These are phyloP conservation scores for Paramarasmius palmivorus DNA, from an alignment of 1,284 basidiomycete genomes.

Conservation along the genomic window DNA sequence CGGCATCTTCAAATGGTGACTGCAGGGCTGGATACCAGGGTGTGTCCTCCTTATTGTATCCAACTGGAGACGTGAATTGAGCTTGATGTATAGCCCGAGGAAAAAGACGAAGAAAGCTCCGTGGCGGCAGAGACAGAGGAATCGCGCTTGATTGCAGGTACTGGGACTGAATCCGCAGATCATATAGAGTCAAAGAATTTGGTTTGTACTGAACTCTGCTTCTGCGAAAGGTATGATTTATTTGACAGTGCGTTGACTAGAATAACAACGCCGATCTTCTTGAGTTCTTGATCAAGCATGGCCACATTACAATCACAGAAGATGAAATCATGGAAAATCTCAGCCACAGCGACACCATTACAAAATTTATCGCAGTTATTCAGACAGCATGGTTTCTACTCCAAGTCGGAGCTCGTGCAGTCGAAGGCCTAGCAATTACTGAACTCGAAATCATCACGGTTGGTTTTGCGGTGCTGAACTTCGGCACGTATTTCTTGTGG, in stretches of 20 bases:
- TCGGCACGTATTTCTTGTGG: neutral
- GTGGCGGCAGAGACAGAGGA: too few relatives aligned
- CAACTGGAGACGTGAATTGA: too few relatives aligned
- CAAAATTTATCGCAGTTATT: neutral
- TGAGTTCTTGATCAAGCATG: neutral
- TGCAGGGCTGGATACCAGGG: too few relatives aligned
- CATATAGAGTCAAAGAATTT: too few relatives aligned
- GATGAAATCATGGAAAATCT: neutral
- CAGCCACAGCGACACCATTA: neutral
- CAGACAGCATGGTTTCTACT: neutral
- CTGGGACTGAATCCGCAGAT: too few relatives aligned
- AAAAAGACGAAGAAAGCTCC: too few relatives aligned
- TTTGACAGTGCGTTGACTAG: neutral
- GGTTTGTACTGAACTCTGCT: too few relatives aligned
- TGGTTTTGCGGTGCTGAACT: neutral
- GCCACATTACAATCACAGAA: neutral
- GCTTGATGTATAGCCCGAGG: too few relatives aligned
- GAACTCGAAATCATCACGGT: neutral
- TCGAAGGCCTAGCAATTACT: neutral
- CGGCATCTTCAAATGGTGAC: too few relatives aligned
- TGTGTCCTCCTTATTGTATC: too few relatives aligned
- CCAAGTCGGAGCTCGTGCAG: neutral
- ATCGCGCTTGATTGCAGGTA: too few relatives aligned
- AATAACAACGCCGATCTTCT: neutral
- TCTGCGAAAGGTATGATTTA: too few relatives aligned